A percentile compares a stretch with the other conserved stretches of the same genome.
These are phyloP conservation scores for Paecilomyces niveus DNA, from an alignment of 2,329 filamentous ascomycete species.

Conservation along the genomic window DNA sequence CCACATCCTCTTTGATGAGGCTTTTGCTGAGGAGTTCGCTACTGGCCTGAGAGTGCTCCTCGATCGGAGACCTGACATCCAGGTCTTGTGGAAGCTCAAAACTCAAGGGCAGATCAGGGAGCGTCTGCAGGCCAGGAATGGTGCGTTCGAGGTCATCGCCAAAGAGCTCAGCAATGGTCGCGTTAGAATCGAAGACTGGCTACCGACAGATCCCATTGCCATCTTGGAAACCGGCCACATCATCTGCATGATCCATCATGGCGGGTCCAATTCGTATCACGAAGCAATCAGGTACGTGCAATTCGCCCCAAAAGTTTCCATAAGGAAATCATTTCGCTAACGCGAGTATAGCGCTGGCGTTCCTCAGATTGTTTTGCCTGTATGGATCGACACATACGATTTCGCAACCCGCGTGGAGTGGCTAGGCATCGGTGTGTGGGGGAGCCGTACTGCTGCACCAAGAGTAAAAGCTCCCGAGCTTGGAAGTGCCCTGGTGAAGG, in stretches of 20 bases:
- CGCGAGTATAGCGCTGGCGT: slow-evolving; percentile 30
- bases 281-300: slow-evolving; percentile 38
- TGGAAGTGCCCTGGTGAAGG: no score
- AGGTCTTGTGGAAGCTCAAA: slow-evolving; percentile 29
- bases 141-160: slow-evolving; percentile 9
- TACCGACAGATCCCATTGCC: slow-evolving; percentile 29
- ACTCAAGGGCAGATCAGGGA: neutral
- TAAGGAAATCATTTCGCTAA: no score
- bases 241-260: slow-evolving; percentile 39
- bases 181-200: slow-evolving; percentile 36
- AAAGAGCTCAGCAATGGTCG: slow-evolving; percentile 18
- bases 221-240: slow-evolving; percentile 32
- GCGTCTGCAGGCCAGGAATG: slow-evolving; percentile 6
- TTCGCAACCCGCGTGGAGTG: slow-evolving; percentile 39
- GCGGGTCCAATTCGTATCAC: slow-evolving; percentile 43
- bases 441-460: no score
- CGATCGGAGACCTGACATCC: slow-evolving; percentile 16
- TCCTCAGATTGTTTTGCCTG: slow-evolving; percentile 41
- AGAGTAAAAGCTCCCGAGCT: no score
- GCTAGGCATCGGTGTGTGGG: slow-evolving; percentile 11
- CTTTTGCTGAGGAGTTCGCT: slow-evolving; percentile 31
- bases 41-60: slow-evolving; percentile 28
- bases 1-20: slow-evolving; percentile 14
- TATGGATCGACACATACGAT: slow-evolving; percentile 43
- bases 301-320: no score